Evolutionary conservation across 768 basidiomycete genomes (phyloP), one percentile per base, ranked within the genome.

Genomic region (Podaxis pistillaris): DNA sequence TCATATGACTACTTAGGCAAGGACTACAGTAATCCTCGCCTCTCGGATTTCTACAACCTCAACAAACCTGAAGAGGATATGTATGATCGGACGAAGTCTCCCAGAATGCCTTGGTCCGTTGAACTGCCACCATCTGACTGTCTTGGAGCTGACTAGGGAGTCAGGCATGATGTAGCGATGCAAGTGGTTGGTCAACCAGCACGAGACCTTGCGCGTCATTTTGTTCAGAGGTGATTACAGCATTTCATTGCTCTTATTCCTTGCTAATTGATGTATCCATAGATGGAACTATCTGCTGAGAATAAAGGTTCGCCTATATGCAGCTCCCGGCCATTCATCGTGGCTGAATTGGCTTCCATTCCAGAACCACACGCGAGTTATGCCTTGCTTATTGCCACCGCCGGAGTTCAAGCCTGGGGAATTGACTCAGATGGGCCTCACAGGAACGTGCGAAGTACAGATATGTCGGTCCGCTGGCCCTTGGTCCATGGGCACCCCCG

Each of bases 111-210:
- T 30, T 99, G 96, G 96, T 95, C 69, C 63, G 86, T 70, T 13
- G 4, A 8, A 9, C 8, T 17, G 56, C 0, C 38, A 19, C 33
- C 44, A 4, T 28, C 22, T 19, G 17, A 5, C 17, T 24, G 7
- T 38, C 26, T 44, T 13, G 22, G 1, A 38, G 30, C 36, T 66
- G 15, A 54, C 49, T 47, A 33, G 30, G 52, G 47, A 44, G 19
- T 30, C 53, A 96, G 95, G 95, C 97, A 99, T 72, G 97, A 99
- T 72, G 93, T 98, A 41, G 93, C 88, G 0, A 81, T 98, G 80
- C 97, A 99, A 73, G 87, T 98, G 46, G 91, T 98, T 28, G 97
- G 97, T 2, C 95, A 96, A 71, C 97, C 97, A 53, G 94, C 96
- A 19, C 84, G 96, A 24, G 97, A 99, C 74, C 75, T 98, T 11